Evolutionary conservation across 2,329 filamentous ascomycete species (phyloP), one percentile per base, ranked within the genome.

Genomic region (Zalaria obscura): DNA sequence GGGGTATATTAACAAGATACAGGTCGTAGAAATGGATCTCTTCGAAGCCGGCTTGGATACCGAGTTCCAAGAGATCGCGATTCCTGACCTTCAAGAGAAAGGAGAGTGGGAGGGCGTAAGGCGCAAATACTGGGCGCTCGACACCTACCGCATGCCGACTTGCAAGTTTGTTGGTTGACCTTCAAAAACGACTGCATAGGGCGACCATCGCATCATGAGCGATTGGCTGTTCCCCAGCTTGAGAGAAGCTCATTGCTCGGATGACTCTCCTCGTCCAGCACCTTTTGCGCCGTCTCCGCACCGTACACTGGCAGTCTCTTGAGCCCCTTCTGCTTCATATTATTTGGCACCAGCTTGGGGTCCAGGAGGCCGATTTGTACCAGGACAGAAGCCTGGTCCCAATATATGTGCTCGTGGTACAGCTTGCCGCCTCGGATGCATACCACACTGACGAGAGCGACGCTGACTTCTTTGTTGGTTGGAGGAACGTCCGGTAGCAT

Each of bases 51-150:
- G 88, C 1, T 75, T 95, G 51, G 89, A 96, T 54, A 77, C 89
- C 1, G 83, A 88, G 40, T 96, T 87, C 87, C 73, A 80, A 40
- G 80, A 80, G 42, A 73, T 91, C 29, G 66, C 74, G 4, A 83
- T 96, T 9, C 78, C 86, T 10, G 76, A 75, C 43, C 63, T 94
- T 40, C 75, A 79, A 8, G 67, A 76, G 50, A 72, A 75, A 32
- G 80, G 79, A 4, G 83, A 89, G 55, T 98, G 91, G 91, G 73
- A 85, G 50, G 89, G 88, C 1, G 84, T 95, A 9, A 76, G 82
- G 56, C 76, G 88, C 53, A 78, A 83, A 45, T 96, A 96, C 60
- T 96, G 89, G 88, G 83, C 81, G 27, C 68, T 96, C 40, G 76
- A 86, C 46, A 78, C 73, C 51, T 91, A 91, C 59, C 74, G 75